A percentile compares a stretch with the other conserved stretches of the same genome.
Conservation (phyloP, 345 rosid genomes). For the Luvunga scandens region DNA sequence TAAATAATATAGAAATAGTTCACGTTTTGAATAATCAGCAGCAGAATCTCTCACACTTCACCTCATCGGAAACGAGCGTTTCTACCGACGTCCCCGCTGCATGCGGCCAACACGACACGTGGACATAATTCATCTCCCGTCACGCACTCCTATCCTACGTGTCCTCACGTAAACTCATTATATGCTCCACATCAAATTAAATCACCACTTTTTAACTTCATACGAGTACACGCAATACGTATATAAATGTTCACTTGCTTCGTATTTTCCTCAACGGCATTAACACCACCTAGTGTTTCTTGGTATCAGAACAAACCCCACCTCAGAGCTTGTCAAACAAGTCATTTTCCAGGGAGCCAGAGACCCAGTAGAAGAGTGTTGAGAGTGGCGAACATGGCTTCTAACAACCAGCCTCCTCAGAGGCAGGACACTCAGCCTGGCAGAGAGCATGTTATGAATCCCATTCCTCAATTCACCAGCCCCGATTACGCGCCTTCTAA, state of each 20-base stretch:
- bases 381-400: slow-evolving; percentile 47
- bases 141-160: slow-evolving; percentile 27
- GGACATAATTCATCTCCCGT: background rate
- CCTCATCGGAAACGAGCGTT: slow-evolving; percentile 14
- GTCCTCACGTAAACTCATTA: background rate
- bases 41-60: no score
- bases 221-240: background rate
- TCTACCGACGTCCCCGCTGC: slow-evolving; percentile 22
- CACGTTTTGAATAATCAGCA: no score
- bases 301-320: slow-evolving; percentile 13
- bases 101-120: slow-evolving; percentile 5
- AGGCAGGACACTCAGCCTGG: slow-evolving; percentile 68
- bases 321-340: background rate
- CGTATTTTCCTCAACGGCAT: background rate
- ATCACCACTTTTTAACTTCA: background rate
- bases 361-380: background rate
- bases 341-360: slow-evolving; percentile 2
- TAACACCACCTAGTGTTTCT: slow-evolving; percentile 1
- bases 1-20: no score
- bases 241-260: slow-evolving; percentile 10
- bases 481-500: slow-evolving; percentile 59
- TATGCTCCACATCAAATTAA: background rate
- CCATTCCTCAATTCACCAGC: slow-evolving; percentile 49
- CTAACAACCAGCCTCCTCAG: slow-evolving; percentile 51
- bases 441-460: slow-evolving; percentile 61